Evolutionary conservation across 768 basidiomycete genomes (phyloP), one percentile per base, ranked within the genome.

Genomic region (Chalciporus piperatus): DNA sequence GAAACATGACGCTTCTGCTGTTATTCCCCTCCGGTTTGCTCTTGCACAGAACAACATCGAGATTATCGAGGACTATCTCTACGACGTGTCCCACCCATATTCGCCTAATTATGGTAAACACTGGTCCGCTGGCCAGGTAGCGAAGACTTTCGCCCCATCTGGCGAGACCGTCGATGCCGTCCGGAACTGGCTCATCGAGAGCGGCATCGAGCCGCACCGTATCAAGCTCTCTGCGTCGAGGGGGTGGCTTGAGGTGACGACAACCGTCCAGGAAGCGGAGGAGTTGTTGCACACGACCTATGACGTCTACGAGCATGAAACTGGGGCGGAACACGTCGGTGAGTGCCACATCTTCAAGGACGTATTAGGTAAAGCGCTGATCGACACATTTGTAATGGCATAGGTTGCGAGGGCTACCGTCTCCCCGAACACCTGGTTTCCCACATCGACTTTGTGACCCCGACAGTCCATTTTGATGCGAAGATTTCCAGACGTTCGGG

Each of bases 61-160:
- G 47, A 43, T 63, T 37, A 54, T 80, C 16, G 75, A 77, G 17
- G 69, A 73, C 46, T 59, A 68, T 40, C 73, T 79, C 41, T 63
- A 74, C 53, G 66, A 73, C 3, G 69, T 79, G 11, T 70, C 79
- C 0, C 71, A 75, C 48, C 78, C 78, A 6, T 54, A 63, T 16
- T 80, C 78, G 7, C 61, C 69, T 14, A 69, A 61, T 47, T 80
- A 77, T 42, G 78, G 77, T 1, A 67, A 74, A 25, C 79, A 80
- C 51, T 77, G 76, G 74, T 64, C 72, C 1, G 61, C 76, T 1
- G 58, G 55, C 20, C 54, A 68, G 25, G 62, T 80, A 45, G 72
- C 70, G 19, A 62, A 72, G n/a, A 69, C 59, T 40, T 79, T 79
- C 46, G 70, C 75, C 0, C 78, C 78, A 0, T 69, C 64, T 45